Conservation (phyloP, 768 basidiomycete species). For the Wakefieldia striispora region DNA sequence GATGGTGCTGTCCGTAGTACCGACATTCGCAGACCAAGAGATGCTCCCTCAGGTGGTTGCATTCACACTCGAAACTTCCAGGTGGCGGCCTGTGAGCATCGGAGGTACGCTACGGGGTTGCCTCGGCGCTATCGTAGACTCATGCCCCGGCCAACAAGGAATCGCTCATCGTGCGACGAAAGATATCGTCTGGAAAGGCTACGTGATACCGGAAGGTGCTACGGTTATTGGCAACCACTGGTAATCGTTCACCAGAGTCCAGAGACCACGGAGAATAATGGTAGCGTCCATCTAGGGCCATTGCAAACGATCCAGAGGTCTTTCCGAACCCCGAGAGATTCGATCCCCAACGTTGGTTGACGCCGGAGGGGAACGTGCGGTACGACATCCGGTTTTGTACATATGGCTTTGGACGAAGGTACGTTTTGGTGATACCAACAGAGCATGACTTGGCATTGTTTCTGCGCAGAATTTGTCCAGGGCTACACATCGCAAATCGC, state of each 20-base stretch:
- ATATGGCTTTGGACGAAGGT: conserved; percentile 36
- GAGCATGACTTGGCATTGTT: neutral
- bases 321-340: conserved; percentile 57
- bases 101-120: conserved; percentile 18
- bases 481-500: conserved; percentile 38
- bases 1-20: conserved; percentile 24
- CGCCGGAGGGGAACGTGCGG: conserved; percentile 19
- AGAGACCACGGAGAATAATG: neutral
- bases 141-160: conserved; percentile 27
- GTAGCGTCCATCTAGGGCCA: conserved; percentile 20
- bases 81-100: conserved; percentile 38
- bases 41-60: conserved; percentile 35
- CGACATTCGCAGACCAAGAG: conserved; percentile 35
- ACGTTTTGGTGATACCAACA: neutral
- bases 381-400: conserved; percentile 30
- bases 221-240: conserved; percentile 39
- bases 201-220: conserved; percentile 40
- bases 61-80: conserved; percentile 34
- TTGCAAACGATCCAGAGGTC: conserved; percentile 50
- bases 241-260: neutral
- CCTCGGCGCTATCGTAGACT: no score
- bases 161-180: conserved; percentile 61
- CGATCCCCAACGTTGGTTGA: conserved; percentile 53
- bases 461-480: conserved; percentile 13
- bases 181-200: conserved; percentile 44